Evolutionary conservation across 1,139 yeast genomes (phyloP).

Genomic region (Diutina neorugosa): DNA sequence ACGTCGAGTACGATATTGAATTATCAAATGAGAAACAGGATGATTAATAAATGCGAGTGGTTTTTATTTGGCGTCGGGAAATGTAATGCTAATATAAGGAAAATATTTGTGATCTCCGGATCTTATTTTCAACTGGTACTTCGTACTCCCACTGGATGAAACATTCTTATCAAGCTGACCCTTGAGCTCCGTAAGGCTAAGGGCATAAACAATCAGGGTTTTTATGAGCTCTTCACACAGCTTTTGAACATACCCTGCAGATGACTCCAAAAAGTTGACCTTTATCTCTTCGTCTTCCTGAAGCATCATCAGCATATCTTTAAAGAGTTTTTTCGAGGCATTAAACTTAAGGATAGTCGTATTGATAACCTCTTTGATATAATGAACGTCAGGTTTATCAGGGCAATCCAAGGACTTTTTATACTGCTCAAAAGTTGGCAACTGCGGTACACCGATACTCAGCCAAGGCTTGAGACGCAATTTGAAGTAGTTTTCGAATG

Average conservation of each 20-base stretch:
- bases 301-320: neutral
- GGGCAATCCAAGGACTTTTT: constrained; percentile 9
- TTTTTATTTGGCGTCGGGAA: neutral
- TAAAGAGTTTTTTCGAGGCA: neutral
- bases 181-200: neutral
- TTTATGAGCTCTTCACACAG: neutral
- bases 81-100: neutral
- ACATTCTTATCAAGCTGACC: neutral
- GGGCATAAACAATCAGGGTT: neutral
- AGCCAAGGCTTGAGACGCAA: constrained; percentile 76
- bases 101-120: neutral
- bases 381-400: neutral
- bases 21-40: constrained; percentile 7
- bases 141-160: neutral
- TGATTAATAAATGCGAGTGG: neutral
- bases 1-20: constrained; percentile 24
- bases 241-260: neutral
- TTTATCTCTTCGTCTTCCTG: neutral
- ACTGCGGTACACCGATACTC: constrained; percentile 68
- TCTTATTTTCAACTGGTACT: neutral
- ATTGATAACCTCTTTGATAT: neutral
- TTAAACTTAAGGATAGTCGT: neutral
- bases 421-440: constrained; percentile 36
- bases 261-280: neutral
- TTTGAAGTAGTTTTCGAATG: constrained; percentile 40